Conservation (phyloP, 1,284 basidiomycete genomes). For the Irpex rosettiformis region DNA sequence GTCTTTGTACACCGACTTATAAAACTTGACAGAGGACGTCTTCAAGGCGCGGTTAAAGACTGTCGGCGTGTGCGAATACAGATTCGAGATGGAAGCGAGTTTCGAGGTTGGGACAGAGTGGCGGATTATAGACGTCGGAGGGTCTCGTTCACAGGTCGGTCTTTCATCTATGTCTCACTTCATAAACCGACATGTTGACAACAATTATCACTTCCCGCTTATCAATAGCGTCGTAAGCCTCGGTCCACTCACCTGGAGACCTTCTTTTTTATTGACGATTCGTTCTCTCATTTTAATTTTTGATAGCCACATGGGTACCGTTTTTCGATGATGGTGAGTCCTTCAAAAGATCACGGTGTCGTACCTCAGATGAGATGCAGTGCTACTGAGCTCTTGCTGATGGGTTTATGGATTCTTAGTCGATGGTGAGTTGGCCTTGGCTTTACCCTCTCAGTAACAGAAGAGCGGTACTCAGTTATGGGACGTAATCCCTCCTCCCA, state of each 20-base stretch:
- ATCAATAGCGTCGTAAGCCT: too few relatives aligned
- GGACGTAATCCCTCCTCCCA: too few relatives aligned
- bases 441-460: neutral
- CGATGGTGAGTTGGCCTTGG: constrained; percentile 19
- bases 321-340: constrained; percentile 70
- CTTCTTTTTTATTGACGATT: too few relatives aligned
- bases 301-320: constrained; percentile 70
- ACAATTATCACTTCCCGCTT: too few relatives aligned
- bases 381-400: too few relatives aligned
- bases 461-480: too few relatives aligned
- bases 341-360: neutral
- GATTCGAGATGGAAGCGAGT: constrained; percentile 75
- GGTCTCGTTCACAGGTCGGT: constrained; percentile 68
- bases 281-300: too few relatives aligned
- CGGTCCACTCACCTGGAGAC: too few relatives aligned
- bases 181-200: too few relatives aligned
- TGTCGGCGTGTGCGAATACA: constrained; percentile 73
- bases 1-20: too few relatives aligned
- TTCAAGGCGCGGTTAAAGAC: constrained; percentile 48
- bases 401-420: constrained; percentile 8
- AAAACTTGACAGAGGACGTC: constrained; percentile 77
- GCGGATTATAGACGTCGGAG: constrained; percentile 78
- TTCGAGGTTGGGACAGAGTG: constrained; percentile 72
- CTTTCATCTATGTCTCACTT: too few relatives aligned
- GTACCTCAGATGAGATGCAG: neutral